These are phyloP conservation scores for Anthracocystis panici-leucophaei DNA, from an alignment of 1,284 basidiomycete species.

Conservation along the genomic window DNA sequence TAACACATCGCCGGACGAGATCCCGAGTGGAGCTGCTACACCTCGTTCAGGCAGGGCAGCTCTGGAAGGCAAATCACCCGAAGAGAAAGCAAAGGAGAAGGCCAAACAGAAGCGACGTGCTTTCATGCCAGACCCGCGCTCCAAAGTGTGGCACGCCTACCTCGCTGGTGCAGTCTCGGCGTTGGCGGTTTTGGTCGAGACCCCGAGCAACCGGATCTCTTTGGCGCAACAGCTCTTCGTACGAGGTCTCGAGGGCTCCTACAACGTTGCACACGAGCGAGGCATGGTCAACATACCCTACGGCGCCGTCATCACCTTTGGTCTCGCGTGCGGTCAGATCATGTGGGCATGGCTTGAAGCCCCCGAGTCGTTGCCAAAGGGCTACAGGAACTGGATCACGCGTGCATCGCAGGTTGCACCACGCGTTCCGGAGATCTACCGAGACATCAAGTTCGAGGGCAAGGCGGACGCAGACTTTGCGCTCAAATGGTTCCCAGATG, in stretches of 20 bases:
- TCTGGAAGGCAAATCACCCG: conserved; percentile 52
- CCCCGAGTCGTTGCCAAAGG: conserved; percentile 54
- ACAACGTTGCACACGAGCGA: conserved; percentile 79
- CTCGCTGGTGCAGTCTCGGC: conserved; percentile 85
- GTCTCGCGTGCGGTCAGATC: conserved; percentile 82
- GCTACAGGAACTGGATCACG: conserved; percentile 66
- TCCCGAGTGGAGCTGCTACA: conserved; percentile 46
- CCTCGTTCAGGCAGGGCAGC: conserved; percentile 52
- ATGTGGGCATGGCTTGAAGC: conserved; percentile 82
- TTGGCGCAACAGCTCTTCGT: conserved; percentile 94
- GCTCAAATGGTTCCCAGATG: conserved; percentile 56
- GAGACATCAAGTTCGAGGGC: conserved; percentile 28
- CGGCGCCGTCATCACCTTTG: conserved; percentile 86
- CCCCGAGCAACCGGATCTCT: conserved; percentile 76
- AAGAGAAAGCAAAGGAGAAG: conserved; percentile 52
- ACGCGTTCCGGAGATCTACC: conserved; percentile 32
- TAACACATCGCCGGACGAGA: conserved; percentile 24
- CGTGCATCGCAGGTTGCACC: conserved; percentile 58
- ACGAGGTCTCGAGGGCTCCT: conserved; percentile 82
- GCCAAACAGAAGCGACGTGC: conserved; percentile 57
- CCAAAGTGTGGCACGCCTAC: conserved; percentile 84
- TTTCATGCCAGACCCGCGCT: conserved; percentile 64
- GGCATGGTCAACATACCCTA: conserved; percentile 78
- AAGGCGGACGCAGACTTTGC: conserved; percentile 32
- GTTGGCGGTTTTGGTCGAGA: conserved; percentile 86